Conservation (phyloP, 345 rosid genomes). For the Brassica napus region Da-Ae NC_063435.1:4262501-4263000, state of each 20-base stretch:
- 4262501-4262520: background rate
- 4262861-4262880: background rate
- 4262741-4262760: background rate
- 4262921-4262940: background rate
- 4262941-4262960: background rate
- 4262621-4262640: background rate
- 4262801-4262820: conserved; percentile 4
- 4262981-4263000: background rate
- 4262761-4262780: background rate
- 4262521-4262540: background rate
- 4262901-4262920: background rate
- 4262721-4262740: background rate
- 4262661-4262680: background rate
- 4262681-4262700: background rate
- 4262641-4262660: background rate
- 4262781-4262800: conserved; percentile 13
- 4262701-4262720: background rate
- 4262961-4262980: conserved; percentile 9
- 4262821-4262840: background rate
- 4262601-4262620: background rate
- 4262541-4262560: background rate
- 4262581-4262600: background rate
- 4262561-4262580: background rate
- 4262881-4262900: conserved; percentile 8
- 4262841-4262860: background rate